Conservation (phyloP, 331 rosid genomes). For the Quercus tomentella region DNA sequence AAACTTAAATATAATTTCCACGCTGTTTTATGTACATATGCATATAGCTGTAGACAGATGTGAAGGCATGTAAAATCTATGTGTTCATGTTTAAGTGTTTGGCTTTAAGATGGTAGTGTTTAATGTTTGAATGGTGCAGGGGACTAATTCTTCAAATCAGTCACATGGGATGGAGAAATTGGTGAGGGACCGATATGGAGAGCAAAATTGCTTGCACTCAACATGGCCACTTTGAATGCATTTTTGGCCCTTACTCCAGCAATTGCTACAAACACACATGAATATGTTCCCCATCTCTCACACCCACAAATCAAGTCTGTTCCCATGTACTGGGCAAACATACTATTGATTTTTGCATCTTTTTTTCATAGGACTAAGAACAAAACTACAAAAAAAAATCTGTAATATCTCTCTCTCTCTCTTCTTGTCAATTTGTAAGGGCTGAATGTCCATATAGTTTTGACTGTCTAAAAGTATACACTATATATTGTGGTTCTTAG, state of each 20-base stretch:
- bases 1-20: too few species aligned
- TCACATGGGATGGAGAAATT: neutral
- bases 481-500: neutral
- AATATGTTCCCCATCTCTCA: slow-evolving; percentile 8
- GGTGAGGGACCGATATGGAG: slow-evolving; percentile 12
- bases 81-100: neutral
- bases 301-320: neutral
- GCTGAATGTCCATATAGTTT: neutral
- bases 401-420: neutral
- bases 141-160: slow-evolving; percentile 7
- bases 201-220: slow-evolving; percentile 12
- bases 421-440: neutral
- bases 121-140: slow-evolving; percentile 9
- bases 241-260: neutral
- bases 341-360: neutral
- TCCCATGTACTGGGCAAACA: neutral
- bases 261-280: slow-evolving; percentile 5
- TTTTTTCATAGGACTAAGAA: neutral
- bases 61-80: too few species aligned
- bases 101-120: neutral
- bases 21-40: too few species aligned
- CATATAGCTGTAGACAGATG: too few species aligned
- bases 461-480: neutral
- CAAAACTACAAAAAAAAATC: neutral
- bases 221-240: slow-evolving; percentile 17